phyloP scores from a whole-genome alignment of 805 yeast species.

The Sugiyamaella qingdaonensis region DNA sequence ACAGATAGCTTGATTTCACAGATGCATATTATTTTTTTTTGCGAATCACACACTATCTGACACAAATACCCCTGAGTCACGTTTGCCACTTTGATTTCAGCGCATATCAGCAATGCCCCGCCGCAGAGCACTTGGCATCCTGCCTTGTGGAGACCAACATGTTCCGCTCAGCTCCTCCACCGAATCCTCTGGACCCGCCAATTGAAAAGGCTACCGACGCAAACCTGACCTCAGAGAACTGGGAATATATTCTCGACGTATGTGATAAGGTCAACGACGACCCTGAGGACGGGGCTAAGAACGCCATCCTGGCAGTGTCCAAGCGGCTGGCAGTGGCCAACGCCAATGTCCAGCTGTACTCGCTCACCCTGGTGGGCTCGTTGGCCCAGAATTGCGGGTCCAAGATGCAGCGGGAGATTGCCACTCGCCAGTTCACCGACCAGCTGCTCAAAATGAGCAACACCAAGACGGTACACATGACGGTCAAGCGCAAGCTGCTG shows the following conservation, averaged over 20 bases:
- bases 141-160: slow-evolving; percentile 8
- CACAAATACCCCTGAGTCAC: too few relatives aligned
- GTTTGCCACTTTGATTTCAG: too few relatives aligned
- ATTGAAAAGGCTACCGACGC: slow-evolving; percentile 57
- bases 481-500: slow-evolving; percentile 60
- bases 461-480: slow-evolving; percentile 55
- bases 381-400: slow-evolving; percentile 78
- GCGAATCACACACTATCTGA: too few relatives aligned
- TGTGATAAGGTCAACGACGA: slow-evolving; percentile 62
- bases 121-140: neutral
- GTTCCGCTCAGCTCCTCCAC: slow-evolving; percentile 26
- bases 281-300: slow-evolving; percentile 52
- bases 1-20: too few relatives aligned
- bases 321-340: slow-evolving; percentile 48
- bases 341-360: slow-evolving; percentile 62
- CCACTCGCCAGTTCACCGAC: slow-evolving; percentile 51
- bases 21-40: too few relatives aligned
- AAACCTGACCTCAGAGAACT: slow-evolving; percentile 60
- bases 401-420: slow-evolving; percentile 57
- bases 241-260: slow-evolving; percentile 58
- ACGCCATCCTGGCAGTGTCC: slow-evolving; percentile 44
- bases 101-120: neutral
- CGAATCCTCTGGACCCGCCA: slow-evolving; percentile 26
- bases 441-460: slow-evolving; percentile 46
- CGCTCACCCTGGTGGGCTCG: slow-evolving; percentile 50